These are phyloP conservation scores for Aspergillus aculeatinus DNA, from an alignment of 2,329 filamentous ascomycete species.

Conservation along the genomic window DNA sequence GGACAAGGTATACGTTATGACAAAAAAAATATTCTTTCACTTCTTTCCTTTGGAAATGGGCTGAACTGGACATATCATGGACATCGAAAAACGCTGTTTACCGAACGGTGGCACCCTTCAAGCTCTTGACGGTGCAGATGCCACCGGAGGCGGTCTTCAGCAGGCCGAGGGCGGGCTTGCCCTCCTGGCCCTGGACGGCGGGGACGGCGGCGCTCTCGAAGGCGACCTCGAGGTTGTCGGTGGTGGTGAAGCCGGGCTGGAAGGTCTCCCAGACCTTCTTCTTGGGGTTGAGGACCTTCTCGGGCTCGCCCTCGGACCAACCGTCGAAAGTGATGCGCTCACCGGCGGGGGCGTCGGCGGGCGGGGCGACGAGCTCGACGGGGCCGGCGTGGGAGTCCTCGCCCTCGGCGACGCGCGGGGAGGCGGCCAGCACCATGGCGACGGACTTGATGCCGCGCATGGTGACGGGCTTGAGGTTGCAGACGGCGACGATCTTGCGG, in stretches of 20 bases:
- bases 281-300: conserved; percentile 94
- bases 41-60: too few relatives aligned
- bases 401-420: conserved; percentile 76
- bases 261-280: conserved; percentile 99
- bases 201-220: conserved; percentile 80
- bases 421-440: conserved; percentile 94
- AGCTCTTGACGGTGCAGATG: conserved; percentile 75
- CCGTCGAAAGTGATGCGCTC: conserved; percentile 92
- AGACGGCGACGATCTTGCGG: conserved; percentile 91
- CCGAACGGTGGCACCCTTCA: conserved; percentile 79
- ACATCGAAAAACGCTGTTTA: conserved; percentile 45
- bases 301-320: conserved; percentile 81
- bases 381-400: conserved; percentile 84
- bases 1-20: too few relatives aligned
- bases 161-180: conserved; percentile 56
- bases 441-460: conserved; percentile 85
- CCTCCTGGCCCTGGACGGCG: conserved; percentile 66
- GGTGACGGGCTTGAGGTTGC: conserved; percentile 98
- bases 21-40: too few relatives aligned
- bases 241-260: conserved; percentile 95
- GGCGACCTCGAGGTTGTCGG: conserved; percentile 72
- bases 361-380: conserved; percentile 87
- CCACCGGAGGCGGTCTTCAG: conserved; percentile 76
- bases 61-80: too few relatives aligned
- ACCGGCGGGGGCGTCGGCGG: conserved; percentile 73